A percentile compares a stretch with the other conserved stretches of the same genome.
Evolutionary conservation across 176 grass and related monocot species (phyloP).

Genomic region (Musa troglodytarum): DNA sequence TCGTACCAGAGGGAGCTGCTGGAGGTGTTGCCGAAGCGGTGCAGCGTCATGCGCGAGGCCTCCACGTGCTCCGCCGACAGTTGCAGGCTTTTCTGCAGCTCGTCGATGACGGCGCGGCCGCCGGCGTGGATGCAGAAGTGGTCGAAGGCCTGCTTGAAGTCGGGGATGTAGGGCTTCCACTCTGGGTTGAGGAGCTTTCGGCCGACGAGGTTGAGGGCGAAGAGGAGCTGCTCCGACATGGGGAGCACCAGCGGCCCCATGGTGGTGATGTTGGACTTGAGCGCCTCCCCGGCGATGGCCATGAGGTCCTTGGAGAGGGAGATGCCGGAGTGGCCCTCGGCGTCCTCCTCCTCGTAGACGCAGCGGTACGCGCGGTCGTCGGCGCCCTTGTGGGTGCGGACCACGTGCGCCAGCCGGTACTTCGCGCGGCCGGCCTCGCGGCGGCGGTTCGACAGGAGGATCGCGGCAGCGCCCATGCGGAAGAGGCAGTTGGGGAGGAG

Average conservation of each 20-base stretch:
- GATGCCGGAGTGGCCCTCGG: constrained; percentile 10
- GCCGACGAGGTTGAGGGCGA: constrained; percentile 2
- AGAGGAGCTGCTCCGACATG: constrained; percentile 11
- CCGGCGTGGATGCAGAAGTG: constrained; percentile 98
- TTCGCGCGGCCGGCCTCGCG: not conserved
- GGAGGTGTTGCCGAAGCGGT: constrained; percentile 94
- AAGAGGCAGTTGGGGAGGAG: constrained; percentile 11
- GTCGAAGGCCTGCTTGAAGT: constrained; percentile 51
- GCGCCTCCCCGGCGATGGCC: constrained; percentile 15
- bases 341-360: constrained; percentile 17
- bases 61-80: constrained; percentile 68
- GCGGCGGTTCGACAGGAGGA: constrained; percentile 6
- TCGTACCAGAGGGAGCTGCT: constrained; percentile 95
- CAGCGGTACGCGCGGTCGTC: constrained; percentile 12
- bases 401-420: constrained; percentile 6
- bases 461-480: constrained; percentile 2
- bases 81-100: constrained; percentile 65
- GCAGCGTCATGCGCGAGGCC: constrained; percentile 85
- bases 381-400: constrained; percentile 11
- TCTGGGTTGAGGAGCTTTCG: not conserved
- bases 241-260: constrained; percentile 11
- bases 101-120: constrained; percentile 73
- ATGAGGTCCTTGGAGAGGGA: constrained; percentile 14
- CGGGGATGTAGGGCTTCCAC: constrained; percentile 7
- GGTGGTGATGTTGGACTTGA: constrained; percentile 19